Conservation (phyloP, 768 basidiomycete species). For the Cantharellus cinnabarinus region DNA sequence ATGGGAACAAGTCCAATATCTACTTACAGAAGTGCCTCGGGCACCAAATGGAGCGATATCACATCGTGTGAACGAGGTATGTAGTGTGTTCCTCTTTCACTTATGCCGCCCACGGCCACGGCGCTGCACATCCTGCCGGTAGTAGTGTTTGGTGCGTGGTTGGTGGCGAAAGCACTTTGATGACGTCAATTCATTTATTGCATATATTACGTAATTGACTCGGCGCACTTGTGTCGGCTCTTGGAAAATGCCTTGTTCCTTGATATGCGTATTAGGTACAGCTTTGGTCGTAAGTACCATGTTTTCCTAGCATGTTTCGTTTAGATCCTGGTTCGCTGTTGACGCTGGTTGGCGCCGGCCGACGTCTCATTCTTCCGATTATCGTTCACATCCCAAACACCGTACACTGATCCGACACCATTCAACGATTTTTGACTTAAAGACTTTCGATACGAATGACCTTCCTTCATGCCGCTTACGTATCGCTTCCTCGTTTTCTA, state of each 20-base stretch:
- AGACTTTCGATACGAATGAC: not conserved
- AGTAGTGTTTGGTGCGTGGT: not conserved
- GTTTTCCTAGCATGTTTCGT: not conserved
- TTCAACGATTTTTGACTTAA: not conserved
- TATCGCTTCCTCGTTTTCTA: not conserved
- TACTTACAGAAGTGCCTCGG: slow-evolving; percentile 11
- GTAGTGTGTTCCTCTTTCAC: not conserved
- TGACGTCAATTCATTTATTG: not conserved
- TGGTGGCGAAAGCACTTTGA: not conserved
- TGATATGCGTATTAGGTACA: not conserved
- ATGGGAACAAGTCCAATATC: slow-evolving; percentile 11
- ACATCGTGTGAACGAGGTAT: slow-evolving; percentile 8
- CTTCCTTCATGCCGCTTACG: not conserved
- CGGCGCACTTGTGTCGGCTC: too few relatives aligned
- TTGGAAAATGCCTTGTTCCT: not conserved
- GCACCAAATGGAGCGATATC: slow-evolving; percentile 15
- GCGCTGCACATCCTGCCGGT: not conserved
- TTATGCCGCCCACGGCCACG: not conserved
- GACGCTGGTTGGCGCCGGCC: too few relatives aligned
- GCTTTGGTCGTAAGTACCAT: not conserved
- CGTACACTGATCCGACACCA: not conserved
- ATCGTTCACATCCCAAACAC: too few relatives aligned
- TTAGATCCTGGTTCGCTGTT: too few relatives aligned
- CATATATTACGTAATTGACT: not conserved
- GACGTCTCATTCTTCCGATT: too few relatives aligned